phyloP scores from a whole-genome alignment of 139 green algal genomes.

The Chlamydomonas sphaeroides region DNA sequence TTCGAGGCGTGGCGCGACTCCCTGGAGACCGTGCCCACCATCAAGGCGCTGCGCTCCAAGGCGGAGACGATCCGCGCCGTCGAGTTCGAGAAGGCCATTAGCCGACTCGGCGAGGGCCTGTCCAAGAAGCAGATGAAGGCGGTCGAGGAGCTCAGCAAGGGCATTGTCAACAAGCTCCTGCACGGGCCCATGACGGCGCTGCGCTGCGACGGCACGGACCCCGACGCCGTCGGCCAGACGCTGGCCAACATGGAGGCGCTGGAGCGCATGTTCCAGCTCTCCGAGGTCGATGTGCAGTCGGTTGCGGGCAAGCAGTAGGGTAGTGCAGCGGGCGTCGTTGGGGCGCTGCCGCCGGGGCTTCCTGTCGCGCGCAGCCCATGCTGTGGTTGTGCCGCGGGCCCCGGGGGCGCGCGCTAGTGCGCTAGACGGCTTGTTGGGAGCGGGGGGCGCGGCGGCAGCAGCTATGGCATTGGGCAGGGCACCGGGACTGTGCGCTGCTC shows the following conservation, averaged over 20 bases:
- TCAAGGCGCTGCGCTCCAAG: constrained; percentile 96
- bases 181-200: constrained; percentile 98
- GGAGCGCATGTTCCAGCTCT: constrained; percentile 98
- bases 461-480: too few relatives aligned
- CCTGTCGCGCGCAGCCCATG: too few relatives aligned
- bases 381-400: too few relatives aligned
- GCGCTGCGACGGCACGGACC: constrained; percentile 91
- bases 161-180: constrained; percentile 99
- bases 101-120: constrained; percentile 88
- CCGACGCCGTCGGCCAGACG: constrained; percentile 87
- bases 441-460: too few relatives aligned
- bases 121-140: constrained; percentile 96
- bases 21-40: constrained; percentile 98
- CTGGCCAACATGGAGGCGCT: constrained; percentile 98
- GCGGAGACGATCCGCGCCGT: constrained; percentile 88
- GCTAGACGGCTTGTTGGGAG: too few relatives aligned
- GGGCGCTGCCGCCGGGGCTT: too few relatives aligned
- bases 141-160: constrained; percentile 93
- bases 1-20: constrained; percentile 99
- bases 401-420: too few relatives aligned
- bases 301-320: too few relatives aligned
- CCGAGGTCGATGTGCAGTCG: constrained; percentile 48
- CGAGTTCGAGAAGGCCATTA: constrained; percentile 95
- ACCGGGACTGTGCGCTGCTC: too few relatives aligned
- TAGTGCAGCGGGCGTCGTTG: too few relatives aligned